Conservation (phyloP, 75 land plant species). For the Selaginella tamariscina region DNA sequence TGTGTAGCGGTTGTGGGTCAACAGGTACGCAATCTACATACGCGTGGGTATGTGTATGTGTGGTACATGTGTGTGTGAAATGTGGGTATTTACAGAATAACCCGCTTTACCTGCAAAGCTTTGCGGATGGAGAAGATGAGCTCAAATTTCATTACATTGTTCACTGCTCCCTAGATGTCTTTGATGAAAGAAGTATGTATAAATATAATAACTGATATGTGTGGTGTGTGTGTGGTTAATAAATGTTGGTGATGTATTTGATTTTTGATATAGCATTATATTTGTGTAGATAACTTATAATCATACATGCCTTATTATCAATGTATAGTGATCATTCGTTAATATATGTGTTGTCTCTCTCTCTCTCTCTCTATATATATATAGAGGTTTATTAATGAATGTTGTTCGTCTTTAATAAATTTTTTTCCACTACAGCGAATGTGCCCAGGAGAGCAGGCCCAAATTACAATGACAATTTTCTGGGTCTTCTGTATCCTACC, state of each 20-base stretch:
- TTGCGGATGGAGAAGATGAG: constrained; percentile 76
- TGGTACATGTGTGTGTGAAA: neutral
- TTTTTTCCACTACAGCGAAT: constrained; percentile 44
- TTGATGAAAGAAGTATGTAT: constrained; percentile 73
- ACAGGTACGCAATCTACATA: constrained; percentile 34
- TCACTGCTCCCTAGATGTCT: constrained; percentile 89
- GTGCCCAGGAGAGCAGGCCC: constrained; percentile 77
- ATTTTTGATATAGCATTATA: neutral
- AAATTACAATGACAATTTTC: constrained; percentile 76
- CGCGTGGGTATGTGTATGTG: neutral
- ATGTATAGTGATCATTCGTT: no score
- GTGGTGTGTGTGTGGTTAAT: no score
- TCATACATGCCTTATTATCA: no score
- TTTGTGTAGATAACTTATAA: no score
- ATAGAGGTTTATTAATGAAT: neutral
- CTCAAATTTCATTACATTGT: constrained; percentile 92
- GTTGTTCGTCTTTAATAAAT: neutral
- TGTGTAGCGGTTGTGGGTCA: constrained; percentile 93
- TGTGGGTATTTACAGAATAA: constrained; percentile 50
- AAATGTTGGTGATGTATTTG: neutral
- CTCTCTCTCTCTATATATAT: neutral
- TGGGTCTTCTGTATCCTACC: constrained; percentile 89
- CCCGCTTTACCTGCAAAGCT: constrained; percentile 89
- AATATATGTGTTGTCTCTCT: no score
- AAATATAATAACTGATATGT: neutral